Evolutionary conservation across 768 basidiomycete genomes (phyloP), one percentile per base, ranked within the genome.

Genomic region (Melanogaster broomeanus): DNA sequence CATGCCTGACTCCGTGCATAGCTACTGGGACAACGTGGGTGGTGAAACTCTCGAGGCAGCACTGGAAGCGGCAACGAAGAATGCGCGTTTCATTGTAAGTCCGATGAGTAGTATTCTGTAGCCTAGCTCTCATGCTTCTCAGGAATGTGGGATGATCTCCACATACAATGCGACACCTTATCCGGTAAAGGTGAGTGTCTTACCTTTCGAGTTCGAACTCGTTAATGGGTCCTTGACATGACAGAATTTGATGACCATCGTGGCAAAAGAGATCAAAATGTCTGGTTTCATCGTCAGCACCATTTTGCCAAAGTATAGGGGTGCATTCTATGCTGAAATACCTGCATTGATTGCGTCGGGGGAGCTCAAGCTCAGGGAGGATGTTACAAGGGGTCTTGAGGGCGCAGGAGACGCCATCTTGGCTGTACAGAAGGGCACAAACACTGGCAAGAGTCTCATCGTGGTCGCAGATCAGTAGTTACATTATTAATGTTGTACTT

Each of bases 21-120:
- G 62, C 2, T 59, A 59, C 27, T 64, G 60, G 62, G 81, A 83
- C 53, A 77, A 80, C 38, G 84, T 85, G 11, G 84, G 83, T 10
- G 84, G 84, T 2, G 76, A 81, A 46, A 77, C 73, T 0, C 70
- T 87, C 6, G 84, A 87, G 8, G 72, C 75, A 15, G 84, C 81
- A 1, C 61, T 87, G 4, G 68, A 72, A 2, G 74, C 72, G 35
- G 73, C 83, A 1, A 74, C 71, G 0, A 44, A 57, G 0, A 55
- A 73, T 19, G 80, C 82, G 1, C 63, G 82, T 10, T 81, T 87
- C 52, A 74, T 85, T 33, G 61, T 72, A 19, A 52, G 68, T 54
- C 21, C 15, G 22, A 7, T 35, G 9, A 11, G 3, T 5, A 9
- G 22, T 22, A 13, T 33, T 18, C 24, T 18, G 11, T 8, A 4